These are phyloP conservation scores for Orychophragmus violaceus DNA, from an alignment of 345 rosid genomes.

Conservation along the genomic window DNA sequence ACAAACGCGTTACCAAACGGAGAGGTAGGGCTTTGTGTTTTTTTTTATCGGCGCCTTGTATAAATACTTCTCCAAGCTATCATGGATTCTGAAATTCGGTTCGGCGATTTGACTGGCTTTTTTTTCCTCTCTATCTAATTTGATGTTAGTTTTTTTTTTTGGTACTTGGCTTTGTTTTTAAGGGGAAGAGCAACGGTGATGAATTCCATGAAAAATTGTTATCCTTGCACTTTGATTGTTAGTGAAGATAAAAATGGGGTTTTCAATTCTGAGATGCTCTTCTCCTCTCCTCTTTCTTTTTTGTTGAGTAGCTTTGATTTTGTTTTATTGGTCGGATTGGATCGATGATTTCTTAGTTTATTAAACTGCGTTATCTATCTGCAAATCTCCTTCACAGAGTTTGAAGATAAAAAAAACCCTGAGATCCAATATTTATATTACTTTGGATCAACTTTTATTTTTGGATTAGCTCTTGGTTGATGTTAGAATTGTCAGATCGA, in stretches of 20 bases:
- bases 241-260: slow-evolving; percentile 53
- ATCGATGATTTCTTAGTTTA: slow-evolving; percentile 30
- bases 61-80: not conserved
- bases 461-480: too few relatives aligned
- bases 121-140: not conserved
- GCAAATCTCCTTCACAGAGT: slow-evolving; percentile 24
- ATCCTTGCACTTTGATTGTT: slow-evolving; percentile 72
- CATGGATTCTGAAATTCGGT: rapidly evolving
- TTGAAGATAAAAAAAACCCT: slow-evolving; percentile 27
- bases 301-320: too few relatives aligned
- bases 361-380: slow-evolving; percentile 44
- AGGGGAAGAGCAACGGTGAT: slow-evolving; percentile 40
- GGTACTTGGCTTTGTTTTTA: not conserved
- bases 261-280: slow-evolving; percentile 28
- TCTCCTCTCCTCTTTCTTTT: too few relatives aligned
- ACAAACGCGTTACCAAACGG: not conserved
- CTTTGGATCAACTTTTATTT: too few relatives aligned
- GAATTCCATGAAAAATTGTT: slow-evolving; percentile 39
- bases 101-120: not conserved
- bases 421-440: too few relatives aligned
- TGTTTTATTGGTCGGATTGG: too few relatives aligned
- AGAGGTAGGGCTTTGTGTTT: not conserved
- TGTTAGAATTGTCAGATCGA: too few relatives aligned
- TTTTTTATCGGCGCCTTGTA: not conserved
- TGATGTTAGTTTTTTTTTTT: not conserved